These are phyloP conservation scores for Nannochloropsis granulata DNA, from an alignment of 108 stramenopile genomes.

Conservation along the genomic window DNA sequence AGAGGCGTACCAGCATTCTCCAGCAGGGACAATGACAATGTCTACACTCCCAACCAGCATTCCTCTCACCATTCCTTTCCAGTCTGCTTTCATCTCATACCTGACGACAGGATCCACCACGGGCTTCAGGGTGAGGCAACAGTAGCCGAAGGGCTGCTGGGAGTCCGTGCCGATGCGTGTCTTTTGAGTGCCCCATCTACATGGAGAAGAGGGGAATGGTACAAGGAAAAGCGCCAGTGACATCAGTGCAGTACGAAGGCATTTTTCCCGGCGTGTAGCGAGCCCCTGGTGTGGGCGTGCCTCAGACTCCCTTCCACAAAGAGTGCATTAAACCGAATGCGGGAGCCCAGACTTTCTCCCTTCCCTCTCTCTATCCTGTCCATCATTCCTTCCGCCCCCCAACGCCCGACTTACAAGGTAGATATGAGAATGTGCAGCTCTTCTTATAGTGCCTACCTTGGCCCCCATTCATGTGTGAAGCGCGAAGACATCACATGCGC, in stretches of 20 bases:
- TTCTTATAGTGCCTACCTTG: too few relatives aligned
- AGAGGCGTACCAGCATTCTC: too few relatives aligned
- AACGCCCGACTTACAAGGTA: too few relatives aligned
- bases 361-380: too few relatives aligned
- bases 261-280: too few relatives aligned
- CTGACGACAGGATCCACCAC: not conserved
- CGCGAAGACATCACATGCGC: too few relatives aligned
- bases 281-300: too few relatives aligned
- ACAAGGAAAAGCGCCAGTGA: not conserved
- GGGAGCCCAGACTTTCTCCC: not conserved
- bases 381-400: too few relatives aligned
- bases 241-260: not conserved
- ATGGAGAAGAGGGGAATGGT: not conserved
- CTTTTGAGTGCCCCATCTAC: not conserved
- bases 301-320: not conserved
- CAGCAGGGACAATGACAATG: too few relatives aligned
- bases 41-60: too few relatives aligned
- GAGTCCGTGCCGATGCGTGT: slow-evolving; percentile 27
- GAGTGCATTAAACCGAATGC: not conserved
- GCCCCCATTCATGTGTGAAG: too few relatives aligned
- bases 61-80: not conserved
- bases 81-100: not conserved
- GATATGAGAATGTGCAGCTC: too few relatives aligned
- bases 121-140: slow-evolving; percentile 20
- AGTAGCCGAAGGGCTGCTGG: slow-evolving; percentile 33